phyloP scores from a whole-genome alignment of 257 asterid genomes.

The Gentiana dahurica region DNA sequence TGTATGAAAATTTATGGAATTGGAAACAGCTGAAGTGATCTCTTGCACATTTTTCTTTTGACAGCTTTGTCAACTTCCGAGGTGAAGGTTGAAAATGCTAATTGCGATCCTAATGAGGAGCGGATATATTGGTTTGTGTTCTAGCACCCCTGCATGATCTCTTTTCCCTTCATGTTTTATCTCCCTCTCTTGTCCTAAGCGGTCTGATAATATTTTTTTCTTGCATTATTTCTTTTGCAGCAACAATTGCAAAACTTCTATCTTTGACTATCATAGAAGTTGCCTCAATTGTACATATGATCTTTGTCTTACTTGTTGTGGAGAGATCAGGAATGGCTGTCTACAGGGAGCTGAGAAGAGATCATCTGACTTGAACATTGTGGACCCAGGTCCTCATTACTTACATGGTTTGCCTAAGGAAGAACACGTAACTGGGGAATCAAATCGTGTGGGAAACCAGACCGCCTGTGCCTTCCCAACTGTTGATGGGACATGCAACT shows the following conservation, averaged over 20 bases:
- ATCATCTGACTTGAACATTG: constrained; percentile 12
- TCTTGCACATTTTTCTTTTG: constrained; percentile 11
- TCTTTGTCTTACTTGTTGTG: constrained; percentile 73
- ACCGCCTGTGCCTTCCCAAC: constrained; percentile 1
- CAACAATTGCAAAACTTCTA: constrained; percentile 62
- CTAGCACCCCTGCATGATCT: constrained; percentile 1
- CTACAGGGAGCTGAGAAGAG: constrained; percentile 35
- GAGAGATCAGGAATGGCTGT: constrained; percentile 56
- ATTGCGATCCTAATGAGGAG: constrained; percentile 33
- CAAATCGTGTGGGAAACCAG: not conserved
- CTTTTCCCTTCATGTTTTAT: not conserved
- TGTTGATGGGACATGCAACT: constrained; percentile 3
- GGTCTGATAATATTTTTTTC: constrained; percentile 1
- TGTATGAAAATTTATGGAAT: too few species aligned
- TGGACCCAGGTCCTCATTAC: constrained; percentile 23
- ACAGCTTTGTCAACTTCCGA: constrained; percentile 49
- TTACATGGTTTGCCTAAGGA: constrained; percentile 30
- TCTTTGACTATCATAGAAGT: constrained; percentile 66
- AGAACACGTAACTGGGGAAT: too few species aligned
- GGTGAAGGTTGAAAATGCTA: constrained; percentile 20
- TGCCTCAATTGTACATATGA: constrained; percentile 64
- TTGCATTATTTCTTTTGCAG: constrained; percentile 32
- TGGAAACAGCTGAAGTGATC: too few species aligned
- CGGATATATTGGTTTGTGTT: constrained; percentile 58
- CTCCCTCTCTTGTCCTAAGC: too few species aligned